Conservation (phyloP, 106 monocot species). For the Acanthochlamys bracteata region DNA sequence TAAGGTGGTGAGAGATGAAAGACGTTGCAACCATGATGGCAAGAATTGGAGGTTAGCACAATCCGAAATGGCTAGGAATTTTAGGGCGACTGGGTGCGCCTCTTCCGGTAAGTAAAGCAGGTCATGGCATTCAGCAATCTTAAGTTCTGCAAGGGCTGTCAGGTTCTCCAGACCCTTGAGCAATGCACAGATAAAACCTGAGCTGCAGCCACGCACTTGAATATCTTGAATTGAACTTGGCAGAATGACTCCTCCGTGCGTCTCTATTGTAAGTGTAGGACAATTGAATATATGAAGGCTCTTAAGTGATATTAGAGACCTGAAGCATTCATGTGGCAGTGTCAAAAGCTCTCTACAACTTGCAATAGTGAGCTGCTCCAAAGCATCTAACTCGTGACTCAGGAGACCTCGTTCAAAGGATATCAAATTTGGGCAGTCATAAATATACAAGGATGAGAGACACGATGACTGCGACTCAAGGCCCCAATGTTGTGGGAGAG, state of each 20-base stretch:
- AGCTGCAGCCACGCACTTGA: conserved; percentile 15
- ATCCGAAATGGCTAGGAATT: conserved; percentile 10
- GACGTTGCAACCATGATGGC: conserved; percentile 10
- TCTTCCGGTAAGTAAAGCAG: conserved; percentile 19
- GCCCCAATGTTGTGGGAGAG: conserved; percentile 15
- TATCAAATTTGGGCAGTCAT: conserved; percentile 17
- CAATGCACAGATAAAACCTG: conserved; percentile 19
- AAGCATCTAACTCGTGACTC: conserved; percentile 8
- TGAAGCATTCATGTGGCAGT: conserved; percentile 26
- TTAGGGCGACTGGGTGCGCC: conserved; percentile 14
- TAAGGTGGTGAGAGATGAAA: not conserved
- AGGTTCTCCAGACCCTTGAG: conserved; percentile 10
- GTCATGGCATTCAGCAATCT: conserved; percentile 17
- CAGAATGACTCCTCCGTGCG: conserved; percentile 6
- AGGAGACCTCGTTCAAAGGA: conserved; percentile 22
- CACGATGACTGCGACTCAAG: conserved; percentile 12
- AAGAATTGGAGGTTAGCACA: conserved; percentile 15
- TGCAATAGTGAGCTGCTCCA: conserved; percentile 24
- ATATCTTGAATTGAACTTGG: conserved; percentile 26
- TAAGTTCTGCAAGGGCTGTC: conserved; percentile 14
- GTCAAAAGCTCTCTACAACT: conserved; percentile 20
- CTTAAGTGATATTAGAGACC: conserved; percentile 17
- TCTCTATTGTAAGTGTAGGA: conserved; percentile 8
- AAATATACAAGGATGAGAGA: conserved; percentile 18
- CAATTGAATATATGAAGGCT: conserved; percentile 29